Conservation (phyloP, 129 eudicot genomes). For the Flaveria sonorensis region DNA sequence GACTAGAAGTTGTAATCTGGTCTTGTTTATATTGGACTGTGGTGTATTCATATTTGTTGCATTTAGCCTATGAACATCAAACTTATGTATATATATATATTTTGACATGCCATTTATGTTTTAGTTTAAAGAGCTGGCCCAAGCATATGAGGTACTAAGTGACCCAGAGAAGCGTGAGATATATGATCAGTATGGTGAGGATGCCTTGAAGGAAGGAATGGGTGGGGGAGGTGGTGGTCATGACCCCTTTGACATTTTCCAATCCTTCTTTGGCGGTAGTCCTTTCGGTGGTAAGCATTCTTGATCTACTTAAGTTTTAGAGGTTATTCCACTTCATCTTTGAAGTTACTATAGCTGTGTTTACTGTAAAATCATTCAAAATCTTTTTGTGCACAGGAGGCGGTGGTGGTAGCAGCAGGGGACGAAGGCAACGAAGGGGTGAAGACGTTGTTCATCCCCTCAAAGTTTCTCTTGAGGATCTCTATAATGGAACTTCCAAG, state of each 20-base stretch:
- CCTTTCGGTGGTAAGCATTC: constrained; percentile 66
- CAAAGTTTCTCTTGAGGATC: constrained; percentile 76
- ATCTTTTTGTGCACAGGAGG: constrained; percentile 38
- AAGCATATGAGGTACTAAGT: constrained; percentile 79
- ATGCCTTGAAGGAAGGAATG: constrained; percentile 94
- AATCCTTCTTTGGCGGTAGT: constrained; percentile 77
- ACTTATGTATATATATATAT: background rate
- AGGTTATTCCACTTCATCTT: background rate
- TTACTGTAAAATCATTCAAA: background rate
- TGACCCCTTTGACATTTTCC: constrained; percentile 91
- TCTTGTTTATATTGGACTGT: background rate
- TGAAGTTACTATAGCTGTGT: background rate
- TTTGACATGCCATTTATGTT: constrained; percentile 1
- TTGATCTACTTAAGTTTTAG: background rate
- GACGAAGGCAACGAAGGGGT: constrained; percentile 75
- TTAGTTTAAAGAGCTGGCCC: constrained; percentile 78
- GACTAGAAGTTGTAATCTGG: background rate
- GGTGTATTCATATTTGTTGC: background rate
- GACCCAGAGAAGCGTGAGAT: constrained; percentile 87
- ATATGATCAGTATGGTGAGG: constrained; percentile 90
- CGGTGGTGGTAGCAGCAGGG: constrained; percentile 74
- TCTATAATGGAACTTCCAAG: constrained; percentile 62
- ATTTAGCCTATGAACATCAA: background rate
- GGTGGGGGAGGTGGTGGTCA: constrained; percentile 70
- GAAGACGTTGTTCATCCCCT: constrained; percentile 81